Percentiles rank a stretch among this genome's conserved stretches.
Conservation (phyloP, 495 filamentous ascomycete species). For the Lophiotrema nucula region DNA sequence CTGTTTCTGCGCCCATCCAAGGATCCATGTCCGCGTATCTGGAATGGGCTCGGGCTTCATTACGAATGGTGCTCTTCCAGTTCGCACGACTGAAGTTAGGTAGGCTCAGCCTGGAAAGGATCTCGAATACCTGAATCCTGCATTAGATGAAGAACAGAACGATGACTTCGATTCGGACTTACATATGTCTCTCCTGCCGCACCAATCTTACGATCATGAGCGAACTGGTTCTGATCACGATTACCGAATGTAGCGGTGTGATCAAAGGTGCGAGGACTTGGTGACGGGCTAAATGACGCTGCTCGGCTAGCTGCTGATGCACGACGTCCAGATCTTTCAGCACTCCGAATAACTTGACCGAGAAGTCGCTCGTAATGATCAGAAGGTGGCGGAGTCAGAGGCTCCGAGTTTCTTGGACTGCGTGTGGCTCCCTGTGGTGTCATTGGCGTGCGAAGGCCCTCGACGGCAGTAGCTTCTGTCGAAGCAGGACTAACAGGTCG, state of each 20-base stretch:
- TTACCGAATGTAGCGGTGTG: neutral
- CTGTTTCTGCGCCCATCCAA: constrained; percentile 45
- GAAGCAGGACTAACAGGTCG: no score
- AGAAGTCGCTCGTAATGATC: neutral
- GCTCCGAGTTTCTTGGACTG: no score
- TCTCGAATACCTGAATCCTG: constrained; percentile 47
- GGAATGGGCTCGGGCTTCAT: constrained; percentile 39
- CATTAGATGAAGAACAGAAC: no score
- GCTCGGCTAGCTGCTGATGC: neutral
- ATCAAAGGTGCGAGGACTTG: neutral
- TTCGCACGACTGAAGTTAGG: constrained; percentile 39
- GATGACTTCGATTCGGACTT: neutral
- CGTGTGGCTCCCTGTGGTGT: neutral
- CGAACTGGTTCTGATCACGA: neutral
- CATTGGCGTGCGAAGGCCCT: neutral
- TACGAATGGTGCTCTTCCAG: constrained; percentile 49
- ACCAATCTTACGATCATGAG: neutral
- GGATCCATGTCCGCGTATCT: constrained; percentile 41
- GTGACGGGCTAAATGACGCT: neutral
- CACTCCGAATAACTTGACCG: neutral
- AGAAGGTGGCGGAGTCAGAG: neutral
- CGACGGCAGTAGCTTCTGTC: neutral
- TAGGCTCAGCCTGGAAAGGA: constrained; percentile 38
- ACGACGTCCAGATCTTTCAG: neutral
- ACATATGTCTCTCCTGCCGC: constrained; percentile 4